These are phyloP conservation scores for Hanseniaspora vineae DNA, from an alignment of 805 yeast genomes.

Conservation along the genomic window DNA sequence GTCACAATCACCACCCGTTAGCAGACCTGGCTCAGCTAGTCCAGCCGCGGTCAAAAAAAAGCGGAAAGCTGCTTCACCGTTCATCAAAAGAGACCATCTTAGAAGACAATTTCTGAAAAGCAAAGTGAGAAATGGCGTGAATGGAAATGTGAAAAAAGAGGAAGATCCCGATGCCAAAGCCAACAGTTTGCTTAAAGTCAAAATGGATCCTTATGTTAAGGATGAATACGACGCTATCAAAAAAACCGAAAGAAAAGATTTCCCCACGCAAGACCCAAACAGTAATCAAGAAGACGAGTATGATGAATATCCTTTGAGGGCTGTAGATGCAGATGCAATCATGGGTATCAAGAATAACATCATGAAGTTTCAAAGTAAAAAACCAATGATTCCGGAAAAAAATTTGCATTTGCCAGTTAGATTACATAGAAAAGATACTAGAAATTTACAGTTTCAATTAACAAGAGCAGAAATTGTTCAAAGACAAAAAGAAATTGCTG, in stretches of 20 bases:
- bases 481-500: conserved; percentile 36
- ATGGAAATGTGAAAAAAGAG: conserved; percentile 14
- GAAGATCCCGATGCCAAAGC: background rate
- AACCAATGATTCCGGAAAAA: conserved; percentile 54
- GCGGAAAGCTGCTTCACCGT: conserved; percentile 19
- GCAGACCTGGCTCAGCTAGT: background rate
- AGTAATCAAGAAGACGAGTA: conserved; percentile 2
- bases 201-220: background rate
- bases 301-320: conserved; percentile 35
- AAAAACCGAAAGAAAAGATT: background rate
- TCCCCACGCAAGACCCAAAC: background rate
- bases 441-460: conserved; percentile 76
- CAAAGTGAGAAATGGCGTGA: conserved; percentile 13
- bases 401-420: conserved; percentile 76
- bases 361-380: conserved; percentile 63
- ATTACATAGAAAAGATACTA: conserved; percentile 86
- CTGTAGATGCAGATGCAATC: conserved; percentile 60
- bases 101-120: conserved; percentile 23
- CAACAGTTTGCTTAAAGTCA: background rate
- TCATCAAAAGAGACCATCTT: conserved; percentile 24
- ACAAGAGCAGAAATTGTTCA: conserved; percentile 65
- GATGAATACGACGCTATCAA: background rate
- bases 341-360: conserved; percentile 68
- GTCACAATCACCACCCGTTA: background rate
- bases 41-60: conserved; percentile 3